Base-by-base conservation (phyloP, 768 basidiomycete species). In the Rubroboletus satanas region DNA sequence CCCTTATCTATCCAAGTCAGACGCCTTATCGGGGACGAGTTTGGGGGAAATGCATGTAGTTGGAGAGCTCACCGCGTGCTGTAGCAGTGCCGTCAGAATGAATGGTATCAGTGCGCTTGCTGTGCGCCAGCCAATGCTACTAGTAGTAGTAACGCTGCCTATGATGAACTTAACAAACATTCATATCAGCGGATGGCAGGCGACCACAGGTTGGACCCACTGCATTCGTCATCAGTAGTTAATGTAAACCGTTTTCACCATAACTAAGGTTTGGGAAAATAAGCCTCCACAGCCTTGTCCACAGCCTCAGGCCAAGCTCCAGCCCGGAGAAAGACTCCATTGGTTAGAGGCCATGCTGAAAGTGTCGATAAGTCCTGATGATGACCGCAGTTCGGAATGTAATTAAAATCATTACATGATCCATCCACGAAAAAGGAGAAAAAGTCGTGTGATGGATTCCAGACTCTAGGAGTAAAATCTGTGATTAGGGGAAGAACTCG, bases 1-100 rank as follows among this genome's bases (percentile, higher is more conserved):
- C 53, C 28, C 60, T 62, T 67, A 67, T 68, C 67, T 62, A 28
- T 4, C 15, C 6, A 46, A 28, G n/a, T 11, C 26, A 23, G 33
- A 33, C 7, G 7, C 37, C 47, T 48, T 62, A 44, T 61, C 54
- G 32, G 28, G 5, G 42, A 38, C 42, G 4, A 33, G 33, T 31
- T 39, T 12, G 9, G 45, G 39, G 9, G 44, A 23, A 26, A 26
- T 5, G 5, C 26, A 26, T 26, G 38, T n/a, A 26, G 26, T 26
- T 26, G 26, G 31, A 18, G 28, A 26, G 21, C 37, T 28, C n/a
- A 42, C 41, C 39, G 11, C 17, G 10, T 35, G 11, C n/a, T 7
- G 8, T 17, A 5, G 2, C 2, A n/a, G 5, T 12, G 23, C 5
- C 8, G 32, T 38, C 45, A 17, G 14, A 18, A 10, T 1, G 28